Evolutionary conservation across 2,329 filamentous ascomycete species (phyloP).

Genomic region (Westerdykella sp.): DNA sequence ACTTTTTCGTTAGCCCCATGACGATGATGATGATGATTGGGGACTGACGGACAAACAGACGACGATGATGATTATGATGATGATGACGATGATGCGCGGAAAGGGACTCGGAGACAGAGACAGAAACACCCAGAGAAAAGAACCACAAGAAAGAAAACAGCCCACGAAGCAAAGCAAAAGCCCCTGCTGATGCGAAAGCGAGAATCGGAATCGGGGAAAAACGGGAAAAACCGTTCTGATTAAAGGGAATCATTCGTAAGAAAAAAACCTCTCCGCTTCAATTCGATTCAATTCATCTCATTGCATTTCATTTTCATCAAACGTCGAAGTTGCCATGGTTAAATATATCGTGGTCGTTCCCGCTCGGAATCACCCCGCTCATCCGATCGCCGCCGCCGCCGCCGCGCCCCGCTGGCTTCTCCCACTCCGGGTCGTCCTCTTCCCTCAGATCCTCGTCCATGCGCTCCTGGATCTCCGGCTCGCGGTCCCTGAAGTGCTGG

Average conservation of each 20-base stretch:
- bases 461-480: conserved; percentile 19
- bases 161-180: no score
- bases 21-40: no score
- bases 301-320: no score
- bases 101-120: no score
- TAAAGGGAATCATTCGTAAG: no score
- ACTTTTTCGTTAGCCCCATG: conserved; percentile 18
- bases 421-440: conserved; percentile 39
- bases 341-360: conserved; percentile 44
- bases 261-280: not conserved
- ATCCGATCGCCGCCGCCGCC: conserved; percentile 46
- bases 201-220: no score
- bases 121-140: conserved; percentile 9
- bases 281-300: no score
- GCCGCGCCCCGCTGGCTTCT: conserved; percentile 36
- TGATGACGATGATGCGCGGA: conserved; percentile 1
- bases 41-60: no score
- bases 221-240: no score
- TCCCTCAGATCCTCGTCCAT: conserved; percentile 40
- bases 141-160: conserved; percentile 7
- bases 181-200: no score
- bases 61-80: no score
- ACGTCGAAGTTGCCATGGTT: conserved; percentile 38
- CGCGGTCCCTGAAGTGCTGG: conserved; percentile 59
- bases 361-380: conserved; percentile 45